Base-by-base conservation (phyloP, 257 asterid genomes). In the Misopates orontium region DNA sequence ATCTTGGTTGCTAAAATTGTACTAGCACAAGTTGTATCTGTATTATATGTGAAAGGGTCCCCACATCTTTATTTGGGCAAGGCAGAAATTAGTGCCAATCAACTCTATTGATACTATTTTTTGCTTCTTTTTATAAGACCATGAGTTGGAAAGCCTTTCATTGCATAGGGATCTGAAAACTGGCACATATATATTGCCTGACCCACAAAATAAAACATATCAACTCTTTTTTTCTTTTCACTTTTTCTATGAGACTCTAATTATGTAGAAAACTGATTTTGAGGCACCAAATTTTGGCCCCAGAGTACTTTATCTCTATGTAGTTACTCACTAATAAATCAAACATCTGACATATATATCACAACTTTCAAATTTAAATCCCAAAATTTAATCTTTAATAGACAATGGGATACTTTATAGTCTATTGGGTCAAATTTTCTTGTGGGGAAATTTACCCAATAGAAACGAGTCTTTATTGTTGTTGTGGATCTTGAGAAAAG, bases 401-500 rank as follows among this genome's bases (percentile, higher is more conserved):
- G 48, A 41, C n/a, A 51, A 56, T 68, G 66, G 51, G 65, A 8
- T 19, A 44, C 60, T 64, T 52, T 52, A 57, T 44, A 55, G 50
- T 14, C 40, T 24, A 42, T 62, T 28, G 60, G 58, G 72, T 69
- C 71, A 56, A 71, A 71, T 48, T 54, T 69, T 53, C 16, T 48
- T 72, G 55, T 66, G 50, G 55, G 42, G 8, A 60, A 60, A 60
- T 40, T 60, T 60, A 20, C 24, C 66, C 51, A 60, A 48, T 19
- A 19, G 15, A 21, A 15, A 12, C 7, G 39, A 61, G 54, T 25
- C 8, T 16, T 41, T 19, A 41, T 49, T 59, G n/a, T n/a, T n/a
- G n/a, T 66, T 66, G 67, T 61, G 84, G 77, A 72, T 79, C 66
- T 60, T 71, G 79, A 75, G 73, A 74, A 70, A 83, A 67, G 85